Percentiles rank a stretch among this genome's conserved stretches.
phyloP scores from a whole-genome alignment of 768 basidiomycete species.

The Mycena venus region DNA sequence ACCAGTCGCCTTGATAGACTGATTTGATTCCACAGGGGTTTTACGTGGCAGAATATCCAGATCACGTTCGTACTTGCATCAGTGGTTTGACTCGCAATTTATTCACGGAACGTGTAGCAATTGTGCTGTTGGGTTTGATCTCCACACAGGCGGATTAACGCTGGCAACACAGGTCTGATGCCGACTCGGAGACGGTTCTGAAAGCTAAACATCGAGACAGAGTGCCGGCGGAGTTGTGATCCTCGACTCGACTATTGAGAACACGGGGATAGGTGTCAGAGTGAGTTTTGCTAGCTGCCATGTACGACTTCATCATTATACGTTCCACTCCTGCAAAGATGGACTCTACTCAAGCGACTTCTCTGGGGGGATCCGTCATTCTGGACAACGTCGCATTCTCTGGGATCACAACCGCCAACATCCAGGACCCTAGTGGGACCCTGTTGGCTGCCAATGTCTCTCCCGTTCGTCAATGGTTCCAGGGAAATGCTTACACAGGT shows the following conservation, averaged over 20 bases:
- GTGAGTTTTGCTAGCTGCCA: too few relatives aligned
- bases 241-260: neutral
- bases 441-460: neutral
- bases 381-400: conserved; percentile 4
- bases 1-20: too few relatives aligned
- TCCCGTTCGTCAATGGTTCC: neutral
- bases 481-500: too few relatives aligned
- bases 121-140: conserved; percentile 11
- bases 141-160: neutral
- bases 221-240: neutral
- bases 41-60: conserved; percentile 10
- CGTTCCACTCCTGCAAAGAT: too few relatives aligned
- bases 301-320: too few relatives aligned
- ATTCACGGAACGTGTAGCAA: neutral
- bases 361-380: neutral
- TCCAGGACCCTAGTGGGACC: neutral
- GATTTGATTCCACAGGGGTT: too few relatives aligned
- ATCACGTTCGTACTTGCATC: neutral
- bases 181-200: too few relatives aligned
- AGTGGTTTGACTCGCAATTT: neutral
- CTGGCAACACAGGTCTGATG: conserved; percentile 19
- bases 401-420: neutral
- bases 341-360: neutral
- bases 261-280: neutral
- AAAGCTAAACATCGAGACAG: too few relatives aligned